A percentile compares a stretch with the other conserved stretches of the same genome.
Evolutionary conservation across 495 filamentous ascomycete species (phyloP).

Genomic region (Hypoxylon perforatum): DNA sequence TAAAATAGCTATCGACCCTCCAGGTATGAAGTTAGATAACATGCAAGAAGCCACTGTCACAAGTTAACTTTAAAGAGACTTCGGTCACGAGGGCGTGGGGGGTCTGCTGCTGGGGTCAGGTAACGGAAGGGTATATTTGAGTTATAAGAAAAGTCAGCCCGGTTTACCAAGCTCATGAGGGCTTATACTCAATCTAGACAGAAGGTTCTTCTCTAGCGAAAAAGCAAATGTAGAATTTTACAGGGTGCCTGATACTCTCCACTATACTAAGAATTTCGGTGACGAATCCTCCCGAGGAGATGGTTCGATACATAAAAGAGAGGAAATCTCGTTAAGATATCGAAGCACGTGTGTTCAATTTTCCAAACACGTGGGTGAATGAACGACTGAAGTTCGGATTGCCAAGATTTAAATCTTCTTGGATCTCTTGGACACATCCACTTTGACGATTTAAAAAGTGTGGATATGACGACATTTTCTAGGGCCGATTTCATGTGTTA

Average conservation of each 20-base stretch:
- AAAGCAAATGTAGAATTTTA: background rate
- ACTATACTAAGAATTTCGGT: background rate
- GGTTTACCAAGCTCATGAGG: background rate
- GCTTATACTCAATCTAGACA: background rate
- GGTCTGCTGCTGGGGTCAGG: background rate
- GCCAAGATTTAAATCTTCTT: background rate
- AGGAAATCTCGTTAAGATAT: background rate
- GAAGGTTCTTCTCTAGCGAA: background rate
- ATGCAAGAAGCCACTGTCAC: background rate
- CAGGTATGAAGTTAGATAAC: background rate
- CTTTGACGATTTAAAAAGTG: too few relatives aligned
- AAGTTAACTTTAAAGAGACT: constrained; percentile 6
- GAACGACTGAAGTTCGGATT: background rate
- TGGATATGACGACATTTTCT: too few relatives aligned
- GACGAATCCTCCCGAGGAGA: background rate
- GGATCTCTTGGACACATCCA: too few relatives aligned
- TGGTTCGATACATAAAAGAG: background rate
- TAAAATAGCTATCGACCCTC: background rate
- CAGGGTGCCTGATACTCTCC: background rate
- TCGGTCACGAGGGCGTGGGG: constrained; percentile 25
- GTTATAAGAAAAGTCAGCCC: background rate
- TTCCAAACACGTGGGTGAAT: background rate
- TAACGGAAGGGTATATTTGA: background rate
- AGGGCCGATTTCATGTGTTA: too few relatives aligned
- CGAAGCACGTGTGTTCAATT: background rate